phyloP scores from a whole-genome alignment of 495 filamentous ascomycete genomes.

The Penicillium bovifimosum region DNA sequence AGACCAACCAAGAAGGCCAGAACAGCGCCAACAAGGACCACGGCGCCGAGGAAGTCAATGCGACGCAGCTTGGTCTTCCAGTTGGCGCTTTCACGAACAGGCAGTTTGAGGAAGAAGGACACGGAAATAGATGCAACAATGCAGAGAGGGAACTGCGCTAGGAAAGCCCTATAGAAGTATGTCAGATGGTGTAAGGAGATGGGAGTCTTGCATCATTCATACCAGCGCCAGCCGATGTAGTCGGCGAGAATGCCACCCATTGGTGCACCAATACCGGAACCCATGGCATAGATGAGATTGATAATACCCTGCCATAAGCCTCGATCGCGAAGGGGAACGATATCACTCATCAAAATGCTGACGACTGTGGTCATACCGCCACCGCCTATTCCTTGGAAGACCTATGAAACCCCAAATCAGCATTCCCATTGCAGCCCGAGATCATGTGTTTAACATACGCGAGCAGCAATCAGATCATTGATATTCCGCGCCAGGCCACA shows the following conservation, averaged over 20 bases:
- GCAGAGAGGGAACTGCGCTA: slow-evolving; percentile 65
- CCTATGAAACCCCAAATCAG: slow-evolving; percentile 14
- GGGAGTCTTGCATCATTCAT: slow-evolving; percentile 14
- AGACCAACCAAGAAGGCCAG: slow-evolving; percentile 68
- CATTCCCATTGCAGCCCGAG: background rate
- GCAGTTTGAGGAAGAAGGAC: slow-evolving; percentile 56
- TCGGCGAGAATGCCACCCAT: slow-evolving; percentile 69
- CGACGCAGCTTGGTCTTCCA: slow-evolving; percentile 63
- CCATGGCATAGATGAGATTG: slow-evolving; percentile 72
- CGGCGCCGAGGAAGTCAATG: slow-evolving; percentile 75
- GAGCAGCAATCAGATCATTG: slow-evolving; percentile 62
- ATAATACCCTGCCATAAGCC: slow-evolving; percentile 79
- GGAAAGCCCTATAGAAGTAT: slow-evolving; percentile 53
- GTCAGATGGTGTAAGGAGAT: slow-evolving; percentile 6
- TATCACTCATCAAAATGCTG: slow-evolving; percentile 70
- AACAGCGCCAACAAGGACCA: slow-evolving; percentile 64
- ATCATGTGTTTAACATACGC: slow-evolving; percentile 27
- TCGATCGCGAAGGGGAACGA: slow-evolving; percentile 68
- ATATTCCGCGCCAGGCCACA: slow-evolving; percentile 71
- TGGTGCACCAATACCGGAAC: slow-evolving; percentile 66
- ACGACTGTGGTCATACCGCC: slow-evolving; percentile 83
- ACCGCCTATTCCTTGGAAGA: slow-evolving; percentile 70
- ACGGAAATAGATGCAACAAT: slow-evolving; percentile 62
- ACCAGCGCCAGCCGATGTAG: slow-evolving; percentile 79
- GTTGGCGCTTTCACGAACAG: slow-evolving; percentile 46